A percentile compares a stretch with the other conserved stretches of the same genome.
These are phyloP conservation scores for Abelmoschus esculentus DNA, from an alignment of 345 rosid genomes.

Conservation along the genomic window DNA sequence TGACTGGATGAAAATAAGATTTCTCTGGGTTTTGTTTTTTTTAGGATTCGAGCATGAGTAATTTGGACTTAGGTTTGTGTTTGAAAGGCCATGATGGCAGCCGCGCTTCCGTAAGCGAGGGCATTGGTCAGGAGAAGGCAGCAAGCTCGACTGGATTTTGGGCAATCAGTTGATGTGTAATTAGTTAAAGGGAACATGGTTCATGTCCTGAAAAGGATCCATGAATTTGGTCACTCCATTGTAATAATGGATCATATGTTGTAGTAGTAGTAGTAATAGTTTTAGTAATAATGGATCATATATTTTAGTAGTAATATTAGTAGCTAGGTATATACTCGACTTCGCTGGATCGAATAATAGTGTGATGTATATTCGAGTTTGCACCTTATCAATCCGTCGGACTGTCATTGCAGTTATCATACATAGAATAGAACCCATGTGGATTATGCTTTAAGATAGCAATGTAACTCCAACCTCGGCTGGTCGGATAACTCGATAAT, in stretches of 20 bases:
- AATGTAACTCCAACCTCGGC: constrained; percentile 84
- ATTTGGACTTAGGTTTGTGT: constrained; percentile 48
- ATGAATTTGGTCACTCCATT: neutral
- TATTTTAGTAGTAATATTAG: neutral
- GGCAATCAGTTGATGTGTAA: constrained; percentile 6
- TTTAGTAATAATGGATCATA: neutral
- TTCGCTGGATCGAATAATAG: neutral
- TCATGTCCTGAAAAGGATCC: neutral
- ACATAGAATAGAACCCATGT: neutral
- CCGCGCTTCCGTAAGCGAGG: constrained; percentile 11
- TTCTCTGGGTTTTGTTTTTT: neutral
- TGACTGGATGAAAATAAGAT: neutral
- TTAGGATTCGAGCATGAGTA: constrained; percentile 44
- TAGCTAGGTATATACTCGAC: neutral
- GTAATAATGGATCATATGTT: neutral
- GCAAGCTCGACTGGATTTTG: constrained; percentile 17
- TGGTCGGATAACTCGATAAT: constrained; percentile 80
- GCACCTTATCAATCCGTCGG: neutral
- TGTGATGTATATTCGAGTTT: neutral
- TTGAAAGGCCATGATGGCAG: constrained; percentile 38
- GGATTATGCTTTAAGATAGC: neutral
- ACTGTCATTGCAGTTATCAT: neutral
- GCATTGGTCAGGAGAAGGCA: constrained; percentile 18
- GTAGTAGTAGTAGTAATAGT: neutral
- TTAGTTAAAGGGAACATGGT: neutral